Evolutionary conservation across 2,329 filamentous ascomycete genomes (phyloP), one percentile per base, ranked within the genome.

Genomic region (Verruconis gallopava): DNA sequence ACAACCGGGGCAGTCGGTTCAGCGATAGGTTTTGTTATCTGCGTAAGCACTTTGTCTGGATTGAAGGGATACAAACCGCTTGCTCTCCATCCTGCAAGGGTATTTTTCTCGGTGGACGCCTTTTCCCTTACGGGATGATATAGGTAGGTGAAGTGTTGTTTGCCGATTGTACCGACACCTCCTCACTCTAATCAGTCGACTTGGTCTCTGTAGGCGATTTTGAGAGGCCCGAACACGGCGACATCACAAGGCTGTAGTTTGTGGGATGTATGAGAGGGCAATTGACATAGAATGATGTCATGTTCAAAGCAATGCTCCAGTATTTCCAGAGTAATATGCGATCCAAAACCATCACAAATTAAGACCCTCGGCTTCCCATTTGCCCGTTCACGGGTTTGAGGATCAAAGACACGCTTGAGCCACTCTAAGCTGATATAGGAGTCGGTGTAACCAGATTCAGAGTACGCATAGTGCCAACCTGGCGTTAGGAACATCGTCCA

Each of bases 351-450:
- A 43, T 64, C 51, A 17, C 46, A 56, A 14, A 62, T 57, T 18
- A 62, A 48, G 3, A 61, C 42, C 1, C 56, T 53, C 46, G 50
- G 57, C 42, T 52, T 56, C 5, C 48, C 28, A 20, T 57, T 49
- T 42, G 55, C 58, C 40, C 42, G 44, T 38, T 42, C 48, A 48
- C 50, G 55, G 4, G 56, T 62, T 46, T 57, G 28, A 9, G 54
- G 56, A 47, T 63, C 46, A 48, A 62, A 62, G n/a, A 63, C 47
- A 38, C 43, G 48, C 42, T 47, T 55, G 13, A 62, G 45, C 58
- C 49, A 63, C 43, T 62, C 44, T 5, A 60, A 50, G 47, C 52
- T 61, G 21, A 61, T 46, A 11, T 41, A 17, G n/a, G 44, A 46
- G 37, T 45, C 43, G 20, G 44, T 46, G 25, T 46, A 47, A 33